Base-by-base conservation (phyloP, 352 stramenopile species). In the Globisporangium mamillatum region DNA sequence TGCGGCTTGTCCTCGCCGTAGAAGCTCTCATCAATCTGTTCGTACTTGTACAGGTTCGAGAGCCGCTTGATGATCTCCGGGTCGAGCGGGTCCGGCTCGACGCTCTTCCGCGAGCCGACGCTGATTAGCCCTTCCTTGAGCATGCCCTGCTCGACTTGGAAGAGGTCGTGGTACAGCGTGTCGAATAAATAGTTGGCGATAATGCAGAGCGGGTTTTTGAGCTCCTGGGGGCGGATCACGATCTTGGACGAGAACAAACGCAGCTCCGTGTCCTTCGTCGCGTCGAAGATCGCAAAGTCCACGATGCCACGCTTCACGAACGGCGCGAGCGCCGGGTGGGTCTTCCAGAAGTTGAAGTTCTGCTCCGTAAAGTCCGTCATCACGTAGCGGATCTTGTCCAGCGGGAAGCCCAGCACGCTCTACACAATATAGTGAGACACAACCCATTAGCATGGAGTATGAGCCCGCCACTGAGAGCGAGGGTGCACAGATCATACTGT, bases 141-240 rank as follows among this genome's bases (percentile, higher is more conserved):
- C 2, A 89, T 67, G 7, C 91, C 90, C 12, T 76, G 60, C 22
- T 97, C 84, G 18, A 98, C 86, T 69, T 97, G 89, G 62, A 97
- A 97, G 9, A 96, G 77, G 41, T 98, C 91, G 68, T 96, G 88
- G 58, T 91, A 90, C 16, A 98, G 78, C n/a, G 94, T 98, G 73
- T 98, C 93, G 56, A 98, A 98, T 16, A 98, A 77, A 73, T 98
- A 98, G 73, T 98, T 98, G 53, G 94, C 93, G 60, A 98, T 86
- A 53, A 98, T 74, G 59, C 89, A 92, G 5, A 98, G 70, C 0
- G 93, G 92, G 60, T 98, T 98, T 18, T 77, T 79, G 60, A 91
- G 79, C 24, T 82, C 78, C 4, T 75, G 71, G 0, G 82, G 71
- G 3, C 70, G 75, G n/a, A 96, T 66, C 20, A 81, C 77, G 16